A percentile compares a stretch with the other conserved stretches of the same genome.
phyloP scores from a whole-genome alignment of 768 basidiomycete species.

The Hortiboletus campestris region DNA sequence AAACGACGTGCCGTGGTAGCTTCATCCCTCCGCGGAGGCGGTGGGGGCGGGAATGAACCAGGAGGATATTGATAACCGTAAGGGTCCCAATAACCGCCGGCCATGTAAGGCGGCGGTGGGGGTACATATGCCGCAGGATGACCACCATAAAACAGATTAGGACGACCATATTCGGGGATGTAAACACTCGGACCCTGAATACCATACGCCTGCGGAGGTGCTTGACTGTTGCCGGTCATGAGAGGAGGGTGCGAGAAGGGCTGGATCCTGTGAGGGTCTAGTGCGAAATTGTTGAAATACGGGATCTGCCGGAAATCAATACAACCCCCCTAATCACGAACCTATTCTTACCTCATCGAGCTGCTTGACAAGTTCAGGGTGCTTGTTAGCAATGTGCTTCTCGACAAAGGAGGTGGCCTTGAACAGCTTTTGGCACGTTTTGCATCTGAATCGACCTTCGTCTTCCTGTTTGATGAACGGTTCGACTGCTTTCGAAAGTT shows the following conservation, averaged over 20 bases:
- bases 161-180: slow-evolving; percentile 44
- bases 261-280: slow-evolving; percentile 92
- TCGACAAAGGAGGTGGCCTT: slow-evolving; percentile 96
- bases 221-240: slow-evolving; percentile 61
- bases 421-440: slow-evolving; percentile 95
- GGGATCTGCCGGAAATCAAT: slow-evolving; percentile 54
- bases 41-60: slow-evolving; percentile 35
- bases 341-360: slow-evolving; percentile 73
- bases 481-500: slow-evolving; percentile 75
- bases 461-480: slow-evolving; percentile 92
- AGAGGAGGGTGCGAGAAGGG: slow-evolving; percentile 80
- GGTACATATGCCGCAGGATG: slow-evolving; percentile 35
- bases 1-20: slow-evolving; percentile 59
- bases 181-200: slow-evolving; percentile 61
- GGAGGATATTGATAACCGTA: slow-evolving; percentile 42
- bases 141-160: slow-evolving; percentile 40
- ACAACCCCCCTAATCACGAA: slow-evolving; percentile 5
- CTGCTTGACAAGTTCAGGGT: slow-evolving; percentile 77
- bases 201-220: slow-evolving; percentile 85
- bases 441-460: slow-evolving; percentile 95
- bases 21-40: slow-evolving; percentile 55
- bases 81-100: slow-evolving; percentile 45
- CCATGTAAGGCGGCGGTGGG: slow-evolving; percentile 40
- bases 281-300: slow-evolving; percentile 93
- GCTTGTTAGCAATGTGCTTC: slow-evolving; percentile 96